Evolutionary conservation across 768 basidiomycete genomes (phyloP).

Genomic region (Scleroderma citrinum): DNA sequence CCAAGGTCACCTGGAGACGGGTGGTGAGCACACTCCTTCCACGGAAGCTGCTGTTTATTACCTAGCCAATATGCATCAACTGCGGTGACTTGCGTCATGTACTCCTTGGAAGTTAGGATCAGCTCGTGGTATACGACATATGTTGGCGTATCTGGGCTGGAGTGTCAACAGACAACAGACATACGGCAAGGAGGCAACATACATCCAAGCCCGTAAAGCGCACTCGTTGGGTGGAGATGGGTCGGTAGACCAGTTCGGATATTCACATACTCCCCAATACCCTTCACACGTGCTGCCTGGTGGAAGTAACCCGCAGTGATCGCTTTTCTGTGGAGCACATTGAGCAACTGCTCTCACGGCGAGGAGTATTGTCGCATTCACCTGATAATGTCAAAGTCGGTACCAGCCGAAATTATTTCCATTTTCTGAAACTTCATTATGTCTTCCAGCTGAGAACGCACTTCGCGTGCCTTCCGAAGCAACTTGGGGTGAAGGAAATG

Average conservation of each 20-base stretch:
- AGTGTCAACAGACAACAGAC: background rate
- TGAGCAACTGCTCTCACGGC: background rate
- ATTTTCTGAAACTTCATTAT: slow-evolving; percentile 99
- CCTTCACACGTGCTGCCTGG: slow-evolving; percentile 96
- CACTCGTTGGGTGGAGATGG: slow-evolving; percentile 94
- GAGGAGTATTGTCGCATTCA: slow-evolving; percentile 25
- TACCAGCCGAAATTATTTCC: slow-evolving; percentile 85
- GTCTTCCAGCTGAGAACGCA: slow-evolving; percentile 91
- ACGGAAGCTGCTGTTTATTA: slow-evolving; percentile 26
- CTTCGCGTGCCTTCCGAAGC: slow-evolving; percentile 91
- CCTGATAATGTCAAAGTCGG: slow-evolving; percentile 89
- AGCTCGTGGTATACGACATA: slow-evolving; percentile 97
- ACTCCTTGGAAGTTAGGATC: slow-evolving; percentile 92
- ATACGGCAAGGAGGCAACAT: slow-evolving; percentile 25
- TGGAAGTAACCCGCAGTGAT: slow-evolving; percentile 99
- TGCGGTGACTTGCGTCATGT: slow-evolving; percentile 99
- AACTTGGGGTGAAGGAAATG: slow-evolving; percentile 98
- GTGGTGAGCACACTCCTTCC: slow-evolving; percentile 1
- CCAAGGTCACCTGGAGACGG: slow-evolving; percentile 74
- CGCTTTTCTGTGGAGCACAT: slow-evolving; percentile 61
- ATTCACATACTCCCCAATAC: slow-evolving; percentile 98
- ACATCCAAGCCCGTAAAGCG: slow-evolving; percentile 95
- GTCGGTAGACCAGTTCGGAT: slow-evolving; percentile 92
- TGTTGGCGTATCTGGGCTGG: slow-evolving; percentile 74
- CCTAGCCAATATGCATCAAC: slow-evolving; percentile 98